Evolutionary conservation across 495 filamentous ascomycete genomes (phyloP).

Genomic region (Xylaria telfairii): DNA sequence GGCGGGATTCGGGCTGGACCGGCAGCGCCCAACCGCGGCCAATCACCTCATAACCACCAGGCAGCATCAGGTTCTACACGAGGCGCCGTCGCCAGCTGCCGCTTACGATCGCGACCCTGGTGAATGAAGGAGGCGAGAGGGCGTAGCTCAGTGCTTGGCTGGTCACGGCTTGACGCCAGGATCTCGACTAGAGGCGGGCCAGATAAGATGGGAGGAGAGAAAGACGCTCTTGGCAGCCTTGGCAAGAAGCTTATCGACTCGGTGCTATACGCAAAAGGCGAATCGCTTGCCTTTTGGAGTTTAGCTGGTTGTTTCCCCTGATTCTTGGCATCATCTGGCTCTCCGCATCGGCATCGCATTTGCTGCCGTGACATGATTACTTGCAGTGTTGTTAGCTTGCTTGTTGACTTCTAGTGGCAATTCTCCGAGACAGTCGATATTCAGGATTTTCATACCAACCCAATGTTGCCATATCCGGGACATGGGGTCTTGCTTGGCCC

Average conservation of each 20-base stretch:
- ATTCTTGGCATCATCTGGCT: slow-evolving; percentile 16
- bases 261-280: neutral
- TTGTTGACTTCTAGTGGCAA: neutral
- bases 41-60: neutral
- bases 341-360: slow-evolving; percentile 16
- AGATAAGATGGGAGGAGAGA: slow-evolving; percentile 20
- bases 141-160: neutral
- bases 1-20: slow-evolving; percentile 8
- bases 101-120: neutral
- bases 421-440: neutral
- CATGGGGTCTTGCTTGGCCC: slow-evolving; percentile 4
- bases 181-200: neutral
- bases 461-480: neutral
- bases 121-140: slow-evolving; percentile 6
- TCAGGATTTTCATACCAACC: neutral
- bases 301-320: slow-evolving; percentile 9
- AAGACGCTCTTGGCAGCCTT: slow-evolving; percentile 4
- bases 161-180: slow-evolving; percentile 2
- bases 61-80: neutral
- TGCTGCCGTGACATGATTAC: neutral
- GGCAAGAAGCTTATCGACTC: slow-evolving; percentile 24
- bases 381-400: neutral
- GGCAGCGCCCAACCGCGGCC: neutral
- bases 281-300: slow-evolving; percentile 25
- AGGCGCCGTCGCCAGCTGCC: slow-evolving; percentile 7